These are phyloP conservation scores for Trametes villosa DNA, from an alignment of 768 basidiomycete species.

Conservation along the genomic window DNA sequence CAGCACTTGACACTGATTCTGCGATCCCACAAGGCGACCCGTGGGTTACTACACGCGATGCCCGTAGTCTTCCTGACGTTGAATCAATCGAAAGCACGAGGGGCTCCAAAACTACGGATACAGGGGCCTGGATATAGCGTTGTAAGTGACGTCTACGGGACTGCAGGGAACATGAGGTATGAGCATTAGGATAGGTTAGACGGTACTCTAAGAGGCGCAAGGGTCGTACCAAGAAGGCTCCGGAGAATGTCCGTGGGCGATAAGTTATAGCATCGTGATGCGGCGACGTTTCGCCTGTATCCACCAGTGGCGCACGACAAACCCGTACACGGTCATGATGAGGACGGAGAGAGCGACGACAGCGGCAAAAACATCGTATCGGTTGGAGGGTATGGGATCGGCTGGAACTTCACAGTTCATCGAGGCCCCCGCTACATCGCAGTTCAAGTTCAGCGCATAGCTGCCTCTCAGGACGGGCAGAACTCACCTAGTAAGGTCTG, in stretches of 20 bases:
- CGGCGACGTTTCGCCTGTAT: slow-evolving; percentile 49
- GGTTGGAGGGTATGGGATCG: slow-evolving; percentile 36
- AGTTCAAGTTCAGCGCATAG: no score
- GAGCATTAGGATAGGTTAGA: not conserved
- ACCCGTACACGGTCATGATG: slow-evolving; percentile 49
- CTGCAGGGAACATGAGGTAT: not conserved
- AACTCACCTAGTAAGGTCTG: slow-evolving; percentile 61
- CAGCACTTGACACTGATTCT: no score
- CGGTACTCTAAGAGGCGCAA: not conserved
- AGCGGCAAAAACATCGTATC: slow-evolving; percentile 57
- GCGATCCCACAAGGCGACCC: no score
- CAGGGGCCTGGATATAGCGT: not conserved
- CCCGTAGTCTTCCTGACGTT: no score
- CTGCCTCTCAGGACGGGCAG: not conserved
- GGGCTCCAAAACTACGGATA: not conserved
- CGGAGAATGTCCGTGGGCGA: not conserved
- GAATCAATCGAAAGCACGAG: not conserved
- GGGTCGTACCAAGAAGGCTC: not conserved
- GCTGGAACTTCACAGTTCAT: slow-evolving; percentile 67
- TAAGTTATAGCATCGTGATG: slow-evolving; percentile 12
- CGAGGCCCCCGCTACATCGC: slow-evolving; percentile 60
- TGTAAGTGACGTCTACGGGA: not conserved
- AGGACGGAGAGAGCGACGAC: slow-evolving; percentile 51
- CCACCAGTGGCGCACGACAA: slow-evolving; percentile 68
- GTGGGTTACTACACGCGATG: no score